These are phyloP conservation scores for Annulohypoxylon moriforme DNA, from an alignment of 495 filamentous ascomycete genomes.

Conservation along the genomic window DNA sequence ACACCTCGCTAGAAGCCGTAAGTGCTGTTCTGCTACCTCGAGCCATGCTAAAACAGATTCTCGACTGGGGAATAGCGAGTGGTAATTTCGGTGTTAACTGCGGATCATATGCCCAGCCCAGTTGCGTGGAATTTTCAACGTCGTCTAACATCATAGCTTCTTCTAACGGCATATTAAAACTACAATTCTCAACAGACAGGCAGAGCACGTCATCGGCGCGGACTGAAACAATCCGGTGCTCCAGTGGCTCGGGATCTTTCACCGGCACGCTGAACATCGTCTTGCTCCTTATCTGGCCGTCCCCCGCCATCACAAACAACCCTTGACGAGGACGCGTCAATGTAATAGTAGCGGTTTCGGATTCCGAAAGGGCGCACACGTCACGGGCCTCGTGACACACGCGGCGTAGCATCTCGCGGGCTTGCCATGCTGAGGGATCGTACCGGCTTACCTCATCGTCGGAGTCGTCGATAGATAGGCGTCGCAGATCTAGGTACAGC, in stretches of 20 bases:
- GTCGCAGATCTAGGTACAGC: slow-evolving; percentile 45
- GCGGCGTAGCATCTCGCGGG: slow-evolving; percentile 23
- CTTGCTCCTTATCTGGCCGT: slow-evolving; percentile 22
- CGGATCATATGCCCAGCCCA: slow-evolving; percentile 47
- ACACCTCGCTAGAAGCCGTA: background rate
- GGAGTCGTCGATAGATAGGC: slow-evolving; percentile 35
- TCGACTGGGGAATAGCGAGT: background rate
- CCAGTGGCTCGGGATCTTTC: slow-evolving; percentile 20
- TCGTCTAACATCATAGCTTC: slow-evolving; percentile 11
- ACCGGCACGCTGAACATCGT: background rate
- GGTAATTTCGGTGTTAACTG: slow-evolving; percentile 34
- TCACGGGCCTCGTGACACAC: slow-evolving; percentile 41
- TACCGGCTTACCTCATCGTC: slow-evolving; percentile 36
- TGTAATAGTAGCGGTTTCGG: slow-evolving; percentile 25
- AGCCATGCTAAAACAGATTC: slow-evolving; percentile 35
- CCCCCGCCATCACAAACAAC: slow-evolving; percentile 42
- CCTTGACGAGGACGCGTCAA: slow-evolving; percentile 42
- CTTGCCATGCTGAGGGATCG: slow-evolving; percentile 45
- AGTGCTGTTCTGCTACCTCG: background rate
- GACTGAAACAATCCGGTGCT: slow-evolving; percentile 26
- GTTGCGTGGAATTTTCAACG: background rate
- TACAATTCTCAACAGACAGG: slow-evolving; percentile 48
- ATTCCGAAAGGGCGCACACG: slow-evolving; percentile 13
- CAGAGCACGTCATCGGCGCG: slow-evolving; percentile 36
- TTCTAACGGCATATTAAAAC: slow-evolving; percentile 47